phyloP scores from a whole-genome alignment of 2,329 filamentous ascomycete genomes.

The Fusarium brachygibbosum region DNA sequence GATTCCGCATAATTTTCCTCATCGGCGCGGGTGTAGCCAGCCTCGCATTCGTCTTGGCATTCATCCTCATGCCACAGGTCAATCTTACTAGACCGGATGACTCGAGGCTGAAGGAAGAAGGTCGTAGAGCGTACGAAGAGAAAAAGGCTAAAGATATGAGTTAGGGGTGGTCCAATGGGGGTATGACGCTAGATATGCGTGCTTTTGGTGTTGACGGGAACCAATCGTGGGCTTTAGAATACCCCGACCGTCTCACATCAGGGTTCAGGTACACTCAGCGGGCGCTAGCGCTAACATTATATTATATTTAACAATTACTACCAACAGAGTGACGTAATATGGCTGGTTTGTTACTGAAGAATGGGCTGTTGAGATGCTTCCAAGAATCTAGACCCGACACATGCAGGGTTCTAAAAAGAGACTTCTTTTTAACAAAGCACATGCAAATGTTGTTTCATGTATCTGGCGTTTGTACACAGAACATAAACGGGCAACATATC shows the following conservation, averaged over 20 bases:
- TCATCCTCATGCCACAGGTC: conserved; percentile 58
- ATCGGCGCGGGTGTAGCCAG: conserved; percentile 54
- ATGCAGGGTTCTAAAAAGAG: background rate
- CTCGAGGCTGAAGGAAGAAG: conserved; percentile 54
- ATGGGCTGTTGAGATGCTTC: background rate
- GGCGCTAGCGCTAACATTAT: background rate
- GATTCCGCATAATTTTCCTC: conserved; percentile 57
- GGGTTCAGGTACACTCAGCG: background rate
- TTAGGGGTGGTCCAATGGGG: background rate
- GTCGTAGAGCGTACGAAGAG: conserved; percentile 41
- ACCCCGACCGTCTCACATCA: background rate
- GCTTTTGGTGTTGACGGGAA: background rate
- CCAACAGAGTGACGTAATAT: background rate
- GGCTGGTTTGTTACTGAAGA: background rate
- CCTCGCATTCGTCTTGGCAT: conserved; percentile 55
- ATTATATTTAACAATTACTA: background rate
- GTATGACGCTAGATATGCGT: conserved; percentile 3
- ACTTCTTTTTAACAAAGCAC: background rate
- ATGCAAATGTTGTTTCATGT: background rate
- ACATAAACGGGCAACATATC: background rate
- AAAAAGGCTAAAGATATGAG: conserved; percentile 5
- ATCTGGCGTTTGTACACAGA: background rate
- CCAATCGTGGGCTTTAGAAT: background rate
- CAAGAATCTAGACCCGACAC: too few species aligned
- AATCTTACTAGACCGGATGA: conserved; percentile 56